phyloP scores from a whole-genome alignment of 768 basidiomycete genomes.

The Clavulina sp. region DNA sequence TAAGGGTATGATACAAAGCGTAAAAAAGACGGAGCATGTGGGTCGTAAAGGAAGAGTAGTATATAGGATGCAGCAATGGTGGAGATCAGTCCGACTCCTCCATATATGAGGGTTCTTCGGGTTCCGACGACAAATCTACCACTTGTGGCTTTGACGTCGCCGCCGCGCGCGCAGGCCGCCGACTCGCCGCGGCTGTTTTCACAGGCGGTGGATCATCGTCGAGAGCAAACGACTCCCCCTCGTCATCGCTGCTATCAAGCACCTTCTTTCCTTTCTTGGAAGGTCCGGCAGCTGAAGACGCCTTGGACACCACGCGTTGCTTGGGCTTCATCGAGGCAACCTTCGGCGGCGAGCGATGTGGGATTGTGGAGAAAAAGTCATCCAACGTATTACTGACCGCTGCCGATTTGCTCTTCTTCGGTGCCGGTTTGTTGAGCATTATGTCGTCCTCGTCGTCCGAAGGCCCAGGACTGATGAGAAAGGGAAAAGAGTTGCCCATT shows the following conservation, averaged over 20 bases:
- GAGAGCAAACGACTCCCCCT: constrained; percentile 22
- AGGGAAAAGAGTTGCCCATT: neutral
- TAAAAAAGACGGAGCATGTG: too few relatives aligned
- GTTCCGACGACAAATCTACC: neutral
- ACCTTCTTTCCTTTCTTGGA: constrained; percentile 16
- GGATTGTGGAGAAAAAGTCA: constrained; percentile 35
- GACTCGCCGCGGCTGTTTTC: constrained; percentile 5
- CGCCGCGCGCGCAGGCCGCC: constrained; percentile 5
- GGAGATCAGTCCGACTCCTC: too few relatives aligned
- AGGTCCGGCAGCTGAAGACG: constrained; percentile 28
- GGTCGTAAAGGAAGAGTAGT: too few relatives aligned
- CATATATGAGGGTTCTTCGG: too few relatives aligned
- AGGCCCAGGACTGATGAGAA: constrained; percentile 15
- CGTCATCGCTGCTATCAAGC: constrained; percentile 26
- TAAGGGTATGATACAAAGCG: too few relatives aligned
- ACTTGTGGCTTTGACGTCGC: too few relatives aligned
- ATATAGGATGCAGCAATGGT: too few relatives aligned
- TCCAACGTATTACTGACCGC: constrained; percentile 27
- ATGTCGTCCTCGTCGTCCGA: constrained; percentile 28
- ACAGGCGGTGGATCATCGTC: constrained; percentile 2
- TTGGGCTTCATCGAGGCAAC: constrained; percentile 12
- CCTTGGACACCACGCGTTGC: constrained; percentile 13
- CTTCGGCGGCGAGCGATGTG: constrained; percentile 1
- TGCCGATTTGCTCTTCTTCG: constrained; percentile 31
- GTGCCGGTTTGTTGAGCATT: constrained; percentile 26